Evolutionary conservation across 1,284 basidiomycete genomes (phyloP).

Genomic region (Papiliotrema nemorosa): DNA sequence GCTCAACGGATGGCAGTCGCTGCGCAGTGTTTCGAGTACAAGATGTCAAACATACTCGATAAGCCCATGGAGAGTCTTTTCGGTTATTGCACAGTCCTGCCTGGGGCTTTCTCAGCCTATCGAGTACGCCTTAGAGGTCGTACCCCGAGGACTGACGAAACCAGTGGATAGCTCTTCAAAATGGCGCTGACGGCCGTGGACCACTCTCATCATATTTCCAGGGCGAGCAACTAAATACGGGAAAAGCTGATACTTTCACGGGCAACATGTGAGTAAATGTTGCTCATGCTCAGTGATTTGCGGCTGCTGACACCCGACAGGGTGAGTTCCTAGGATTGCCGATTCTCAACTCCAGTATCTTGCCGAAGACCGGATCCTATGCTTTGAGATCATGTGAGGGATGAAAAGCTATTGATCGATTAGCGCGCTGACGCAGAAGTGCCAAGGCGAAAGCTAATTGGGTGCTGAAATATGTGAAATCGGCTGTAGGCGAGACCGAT

Average conservation of each 20-base stretch:
- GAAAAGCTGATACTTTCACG: slow-evolving; percentile 92
- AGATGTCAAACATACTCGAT: slow-evolving; percentile 81
- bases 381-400: slow-evolving; percentile 79
- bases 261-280: slow-evolving; percentile 56
- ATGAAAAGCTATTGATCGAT: background rate
- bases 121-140: slow-evolving; percentile 30
- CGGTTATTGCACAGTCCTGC: slow-evolving; percentile 74
- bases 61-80: slow-evolving; percentile 92
- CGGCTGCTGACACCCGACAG: slow-evolving; percentile 18
- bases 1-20: slow-evolving; percentile 59
- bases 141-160: background rate
- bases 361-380: slow-evolving; percentile 75
- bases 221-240: slow-evolving; percentile 85
- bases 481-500: slow-evolving; percentile 93
- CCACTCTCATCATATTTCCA: slow-evolving; percentile 96
- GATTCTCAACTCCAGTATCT: slow-evolving; percentile 27
- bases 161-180: slow-evolving; percentile 58
- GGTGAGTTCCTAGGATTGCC: slow-evolving; percentile 13
- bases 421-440: slow-evolving; percentile 13
- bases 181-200: slow-evolving; percentile 77
- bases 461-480: slow-evolving; percentile 95
- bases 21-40: slow-evolving; percentile 93
- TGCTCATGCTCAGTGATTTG: too few relatives aligned
- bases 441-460: slow-evolving; percentile 86
- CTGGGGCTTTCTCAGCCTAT: slow-evolving; percentile 93